Base-by-base conservation (phyloP, 2,329 filamentous ascomycete genomes). In the Ascomycota sp. region DNA sequence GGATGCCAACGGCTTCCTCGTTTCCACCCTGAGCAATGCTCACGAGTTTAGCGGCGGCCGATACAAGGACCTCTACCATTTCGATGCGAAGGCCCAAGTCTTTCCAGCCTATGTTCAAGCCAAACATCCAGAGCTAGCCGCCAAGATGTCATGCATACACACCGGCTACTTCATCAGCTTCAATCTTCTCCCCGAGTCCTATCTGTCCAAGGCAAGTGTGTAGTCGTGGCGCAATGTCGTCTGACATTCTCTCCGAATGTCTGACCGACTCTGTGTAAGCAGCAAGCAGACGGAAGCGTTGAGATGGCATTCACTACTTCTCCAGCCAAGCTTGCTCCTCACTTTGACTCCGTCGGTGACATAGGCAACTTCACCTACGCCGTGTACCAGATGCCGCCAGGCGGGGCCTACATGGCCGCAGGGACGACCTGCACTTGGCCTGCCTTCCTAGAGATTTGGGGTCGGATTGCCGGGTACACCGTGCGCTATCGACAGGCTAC, bases 131-230 rank as follows among this genome's bases (percentile, higher is more conserved):
- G 40, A 38, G 4, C 40, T 68, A 21, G 57, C 56, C 6, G 44
- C 42, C 30, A 67, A 65, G 44, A 61, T 59, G 52, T 61, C 55
- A 5, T 63, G 55, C 41, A 55, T 64, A 15, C 59, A 64, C 7
- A 64, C 59, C 0, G 61, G 61, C 0, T 63, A 41, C 37, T 63
- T 63, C 32, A 57, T 51, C 0, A 65, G 61, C 36, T 59, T 61
- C 41, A 48, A 48, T 2, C 53, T 65, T 21, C 38, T 61, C 8
- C 59, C 59, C 0, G 36, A 50, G 10, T 53, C 53, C 0, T 67
- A 63, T 33, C 52, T 66, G 20, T 37, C 36, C 12, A 63, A 58
- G 49, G 61, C 61, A 13, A 23, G 48, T 40, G 7, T 3, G 8
- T n/a, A n/a, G n/a, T n/a, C n/a, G n/a, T n/a, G n/a, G n/a, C n/a